phyloP scores from a whole-genome alignment of 306 rosid genomes.

The Quercus wislizeni region DNA sequence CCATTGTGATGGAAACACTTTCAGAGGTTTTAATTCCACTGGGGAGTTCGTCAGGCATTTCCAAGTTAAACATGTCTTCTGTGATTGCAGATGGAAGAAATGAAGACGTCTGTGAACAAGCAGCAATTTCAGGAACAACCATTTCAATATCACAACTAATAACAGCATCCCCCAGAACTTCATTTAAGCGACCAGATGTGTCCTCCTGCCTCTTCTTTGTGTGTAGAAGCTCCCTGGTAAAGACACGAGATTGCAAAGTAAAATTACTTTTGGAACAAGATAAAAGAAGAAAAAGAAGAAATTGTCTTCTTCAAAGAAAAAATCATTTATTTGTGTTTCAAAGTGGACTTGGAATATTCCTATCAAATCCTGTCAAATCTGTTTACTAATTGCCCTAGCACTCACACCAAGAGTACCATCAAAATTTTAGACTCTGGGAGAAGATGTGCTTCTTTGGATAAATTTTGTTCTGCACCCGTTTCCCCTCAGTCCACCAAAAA shows the following conservation, averaged over 20 bases:
- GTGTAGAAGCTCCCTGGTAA: conserved; percentile 75
- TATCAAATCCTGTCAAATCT: background rate
- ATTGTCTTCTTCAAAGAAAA: background rate
- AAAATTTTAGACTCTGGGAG: background rate
- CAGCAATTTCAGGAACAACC: conserved; percentile 60
- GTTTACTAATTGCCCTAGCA: background rate
- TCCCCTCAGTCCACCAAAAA: background rate
- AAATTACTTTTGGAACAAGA: conserved; percentile 16
- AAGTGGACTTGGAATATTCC: background rate
- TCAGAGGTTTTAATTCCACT: conserved; percentile 49
- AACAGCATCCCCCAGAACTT: conserved; percentile 47
- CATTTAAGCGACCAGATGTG: conserved; percentile 41
- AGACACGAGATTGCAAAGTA: conserved; percentile 22
- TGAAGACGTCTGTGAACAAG: conserved; percentile 59
- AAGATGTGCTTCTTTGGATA: background rate
- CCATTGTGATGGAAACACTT: conserved; percentile 55
- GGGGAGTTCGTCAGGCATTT: conserved; percentile 34
- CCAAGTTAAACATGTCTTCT: conserved; percentile 48
- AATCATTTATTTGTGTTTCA: background rate
- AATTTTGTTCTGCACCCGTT: background rate
- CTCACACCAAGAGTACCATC: background rate
- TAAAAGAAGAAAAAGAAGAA: background rate
- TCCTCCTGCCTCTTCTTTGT: conserved; percentile 73
- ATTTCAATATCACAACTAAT: conserved; percentile 66
- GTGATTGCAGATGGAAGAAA: conserved; percentile 73